Conservation (phyloP, 2,329 filamentous ascomycete genomes). For the Xylogone sp. region DNA sequence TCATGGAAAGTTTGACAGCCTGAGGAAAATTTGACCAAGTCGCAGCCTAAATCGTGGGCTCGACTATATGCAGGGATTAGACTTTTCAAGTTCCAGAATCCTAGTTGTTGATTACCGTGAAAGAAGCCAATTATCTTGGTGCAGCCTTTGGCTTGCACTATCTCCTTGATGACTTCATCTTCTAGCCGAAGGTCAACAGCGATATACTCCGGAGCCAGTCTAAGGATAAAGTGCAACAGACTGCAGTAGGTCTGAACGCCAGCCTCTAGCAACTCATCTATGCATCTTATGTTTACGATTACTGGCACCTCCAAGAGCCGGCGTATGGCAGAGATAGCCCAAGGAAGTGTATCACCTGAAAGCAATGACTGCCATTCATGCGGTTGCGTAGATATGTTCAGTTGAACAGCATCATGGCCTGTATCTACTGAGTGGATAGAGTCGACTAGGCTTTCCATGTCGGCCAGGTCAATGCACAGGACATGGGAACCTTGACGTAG, state of each 20-base stretch:
- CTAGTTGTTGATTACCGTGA: slow-evolving; percentile 23
- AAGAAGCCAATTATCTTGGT: slow-evolving; percentile 61
- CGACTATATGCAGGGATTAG: not conserved
- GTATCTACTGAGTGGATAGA: not conserved
- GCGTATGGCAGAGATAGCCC: not conserved
- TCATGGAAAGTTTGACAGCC: not conserved
- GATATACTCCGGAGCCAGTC: slow-evolving; percentile 46
- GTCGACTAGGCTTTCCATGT: not conserved
- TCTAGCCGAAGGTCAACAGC: slow-evolving; percentile 54
- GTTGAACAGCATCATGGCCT: not conserved
- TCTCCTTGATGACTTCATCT: slow-evolving; percentile 35
- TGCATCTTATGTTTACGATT: not conserved
- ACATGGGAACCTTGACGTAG: not conserved
- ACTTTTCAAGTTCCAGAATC: slow-evolving; percentile 7
- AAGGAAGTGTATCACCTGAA: not conserved
- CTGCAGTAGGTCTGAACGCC: not conserved
- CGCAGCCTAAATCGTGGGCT: slow-evolving; percentile 44
- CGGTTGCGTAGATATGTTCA: not conserved
- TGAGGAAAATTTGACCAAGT: slow-evolving; percentile 42
- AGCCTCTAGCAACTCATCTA: not conserved
- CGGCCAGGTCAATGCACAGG: not conserved
- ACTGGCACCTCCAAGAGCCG: not conserved
- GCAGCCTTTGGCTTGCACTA: slow-evolving; percentile 43
- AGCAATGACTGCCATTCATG: not conserved
- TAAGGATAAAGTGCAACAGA: not conserved